phyloP scores from a whole-genome alignment of 2,329 filamentous ascomycete species.

The Arthrinium puccinioides region DNA sequence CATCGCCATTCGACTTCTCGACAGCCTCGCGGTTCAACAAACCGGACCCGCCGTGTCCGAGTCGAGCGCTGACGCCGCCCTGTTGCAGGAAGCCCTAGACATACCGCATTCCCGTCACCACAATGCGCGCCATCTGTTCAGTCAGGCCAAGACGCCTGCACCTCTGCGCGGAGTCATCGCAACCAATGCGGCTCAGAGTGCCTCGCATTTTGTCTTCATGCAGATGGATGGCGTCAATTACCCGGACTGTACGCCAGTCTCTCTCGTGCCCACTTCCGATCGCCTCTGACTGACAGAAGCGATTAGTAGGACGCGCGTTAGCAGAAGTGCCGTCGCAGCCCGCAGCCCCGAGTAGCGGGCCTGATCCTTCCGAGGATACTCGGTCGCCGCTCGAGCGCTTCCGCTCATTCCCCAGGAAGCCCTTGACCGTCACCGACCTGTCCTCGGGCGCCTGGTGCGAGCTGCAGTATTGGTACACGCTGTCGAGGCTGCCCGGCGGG shows the following conservation, averaged over 20 bases:
- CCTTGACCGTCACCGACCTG: constrained; percentile 81
- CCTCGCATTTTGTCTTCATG: background rate
- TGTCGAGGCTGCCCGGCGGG: constrained; percentile 65
- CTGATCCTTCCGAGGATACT: constrained; percentile 21
- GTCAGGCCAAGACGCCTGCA: constrained; percentile 4
- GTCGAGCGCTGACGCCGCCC: background rate
- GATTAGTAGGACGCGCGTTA: constrained; percentile 49
- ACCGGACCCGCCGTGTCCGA: background rate
- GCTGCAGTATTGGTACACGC: constrained; percentile 82
- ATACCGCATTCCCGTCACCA: background rate
- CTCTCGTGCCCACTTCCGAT: background rate
- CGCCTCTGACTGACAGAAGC: constrained; percentile 57
- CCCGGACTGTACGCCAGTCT: constrained; percentile 42
- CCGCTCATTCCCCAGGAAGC: constrained; percentile 67
- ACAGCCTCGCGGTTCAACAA: constrained; percentile 2
- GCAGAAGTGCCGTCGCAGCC: constrained; percentile 7
- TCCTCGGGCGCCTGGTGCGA: constrained; percentile 93
- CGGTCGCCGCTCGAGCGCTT: constrained; percentile 67
- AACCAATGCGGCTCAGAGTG: background rate
- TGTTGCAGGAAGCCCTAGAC: background rate
- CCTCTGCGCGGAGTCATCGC: background rate
- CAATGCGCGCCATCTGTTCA: background rate
- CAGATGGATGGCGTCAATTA: constrained; percentile 29
- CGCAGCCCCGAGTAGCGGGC: background rate
- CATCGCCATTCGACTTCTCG: constrained; percentile 19